Evolutionary conservation across 805 yeast species (phyloP), one percentile per base, ranked within the genome.

Genomic region (Cyberlindnera subsufficiens): DNA sequence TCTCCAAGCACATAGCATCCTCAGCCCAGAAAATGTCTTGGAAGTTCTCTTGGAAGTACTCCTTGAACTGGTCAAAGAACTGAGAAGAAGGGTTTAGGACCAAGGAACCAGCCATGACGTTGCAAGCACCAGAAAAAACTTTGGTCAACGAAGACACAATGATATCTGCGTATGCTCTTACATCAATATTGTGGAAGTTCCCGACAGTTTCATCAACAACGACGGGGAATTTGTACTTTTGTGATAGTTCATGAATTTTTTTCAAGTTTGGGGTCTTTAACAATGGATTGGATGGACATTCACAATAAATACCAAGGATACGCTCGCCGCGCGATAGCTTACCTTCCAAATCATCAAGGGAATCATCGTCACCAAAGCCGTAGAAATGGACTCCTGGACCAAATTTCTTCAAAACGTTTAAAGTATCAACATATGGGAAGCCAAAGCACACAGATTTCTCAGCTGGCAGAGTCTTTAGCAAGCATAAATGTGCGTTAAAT

Each of bases 171-270:
- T 77, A 84, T 17, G 87, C 84, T 43, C 88, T 68, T 5, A 85
- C 85, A 52, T 87, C 85, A 39, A 89, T 75, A 63, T 93, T 93
- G 47, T 85, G 72, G 57, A 88, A 82, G 55, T 93, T 93, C 13
- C 97, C 97, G 18, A 90, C 85, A 1, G 98, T 91, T 59, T 93
- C 99, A 65, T 93, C 99, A 32, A 93, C 83, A 16, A 86, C 86
- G 30, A 93, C 78, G 13, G 81, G 80, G 64, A 93, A 93, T 2
- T 75, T 72, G 65, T 74, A 86, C 52, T 81, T 69, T 46, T 77
- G 77, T 4, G 95, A 80, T 42, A 93, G 70, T 42, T 71, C 59
- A 43, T 82, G 74, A 45, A 89, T 75, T 52, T 80, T 75, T 34
- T 60, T 60, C 55, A 93, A 67, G 60, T 93, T 78, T 1, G 96